A percentile compares a stretch with the other conserved stretches of the same genome.
These are phyloP conservation scores for Tritrichomonas musculus DNA, from an alignment of 208 protist species.

Conservation along the genomic window DNA sequence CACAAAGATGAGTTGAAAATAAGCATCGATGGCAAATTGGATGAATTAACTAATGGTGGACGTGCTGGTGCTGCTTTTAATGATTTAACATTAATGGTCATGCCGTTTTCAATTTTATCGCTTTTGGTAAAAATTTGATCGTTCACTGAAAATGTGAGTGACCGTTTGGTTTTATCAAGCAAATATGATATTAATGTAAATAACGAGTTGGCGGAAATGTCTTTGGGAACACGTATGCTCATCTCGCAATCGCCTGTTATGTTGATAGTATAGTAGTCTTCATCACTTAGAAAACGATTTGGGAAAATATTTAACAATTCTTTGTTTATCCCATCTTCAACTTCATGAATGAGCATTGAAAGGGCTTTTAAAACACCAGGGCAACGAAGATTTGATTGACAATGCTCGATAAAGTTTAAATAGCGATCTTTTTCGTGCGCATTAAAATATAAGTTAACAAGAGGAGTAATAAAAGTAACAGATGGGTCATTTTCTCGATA, in stretches of 20 bases:
- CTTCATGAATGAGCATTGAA: background rate
- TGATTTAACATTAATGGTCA: no score
- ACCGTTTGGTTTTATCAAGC: background rate
- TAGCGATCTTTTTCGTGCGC: background rate
- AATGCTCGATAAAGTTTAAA: background rate
- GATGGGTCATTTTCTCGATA: background rate
- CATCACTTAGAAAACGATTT: background rate
- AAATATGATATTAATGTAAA: background rate
- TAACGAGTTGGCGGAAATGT: background rate
- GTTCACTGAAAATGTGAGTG: background rate
- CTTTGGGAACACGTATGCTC: background rate
- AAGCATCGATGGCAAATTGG: background rate
- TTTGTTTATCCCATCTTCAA: background rate
- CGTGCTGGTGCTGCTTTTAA: no score
- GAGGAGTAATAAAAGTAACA: background rate
- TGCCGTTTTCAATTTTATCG: background rate
- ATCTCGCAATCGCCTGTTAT: background rate
- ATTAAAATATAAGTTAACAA: background rate
- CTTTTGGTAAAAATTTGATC: background rate
- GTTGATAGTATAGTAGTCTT: background rate
- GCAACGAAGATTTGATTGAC: background rate
- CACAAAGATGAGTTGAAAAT: background rate
- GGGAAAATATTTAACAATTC: background rate
- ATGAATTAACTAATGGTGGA: no score
- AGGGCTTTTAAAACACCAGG: background rate